These are phyloP conservation scores for Golubevia pallescens DNA, from an alignment of 1,284 basidiomycete genomes.

Conservation along the genomic window DNA sequence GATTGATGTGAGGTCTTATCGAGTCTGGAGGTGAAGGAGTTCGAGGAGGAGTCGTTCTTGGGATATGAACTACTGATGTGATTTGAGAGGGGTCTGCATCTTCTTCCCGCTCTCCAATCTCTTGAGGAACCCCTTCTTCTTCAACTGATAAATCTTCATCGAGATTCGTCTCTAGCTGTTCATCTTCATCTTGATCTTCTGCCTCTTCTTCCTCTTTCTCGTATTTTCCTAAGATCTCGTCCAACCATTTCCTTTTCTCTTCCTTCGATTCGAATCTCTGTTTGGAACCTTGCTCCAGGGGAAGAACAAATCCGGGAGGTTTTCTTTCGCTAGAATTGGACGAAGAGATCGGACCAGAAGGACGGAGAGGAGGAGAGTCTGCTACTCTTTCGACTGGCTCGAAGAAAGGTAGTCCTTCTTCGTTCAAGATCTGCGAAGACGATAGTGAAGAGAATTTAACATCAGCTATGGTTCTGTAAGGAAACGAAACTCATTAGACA, in stretches of 20 bases:
- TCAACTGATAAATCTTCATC: slow-evolving; percentile 10
- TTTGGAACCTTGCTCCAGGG: slow-evolving; percentile 15
- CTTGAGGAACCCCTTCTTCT: slow-evolving; percentile 5
- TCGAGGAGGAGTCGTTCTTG: no score
- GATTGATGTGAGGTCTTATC: slow-evolving; percentile 12
- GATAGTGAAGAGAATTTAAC: no score
- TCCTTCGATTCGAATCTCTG: slow-evolving; percentile 14
- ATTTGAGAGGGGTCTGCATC: neutral
- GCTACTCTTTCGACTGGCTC: slow-evolving; percentile 45
- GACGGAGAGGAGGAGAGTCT: slow-evolving; percentile 16
- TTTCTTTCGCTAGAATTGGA: slow-evolving; percentile 6
- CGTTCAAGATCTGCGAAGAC: slow-evolving; percentile 38
- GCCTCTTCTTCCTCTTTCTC: slow-evolving; percentile 27
- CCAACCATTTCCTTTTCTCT: slow-evolving; percentile 38
- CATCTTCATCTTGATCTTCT: slow-evolving; percentile 19
- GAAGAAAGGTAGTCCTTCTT: slow-evolving; percentile 59
- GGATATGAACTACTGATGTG: no score
- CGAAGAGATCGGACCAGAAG: neutral
- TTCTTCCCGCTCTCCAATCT: no score
- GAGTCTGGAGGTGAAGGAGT: slow-evolving; percentile 24
- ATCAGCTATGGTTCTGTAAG: no score
- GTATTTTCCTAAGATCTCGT: slow-evolving; percentile 34
- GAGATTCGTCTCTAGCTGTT: neutral
- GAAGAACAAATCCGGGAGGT: slow-evolving; percentile 21
- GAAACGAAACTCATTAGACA: no score